Base-by-base conservation (phyloP, 2,329 filamentous ascomycete species). In the Botrytis galanthina region DNA sequence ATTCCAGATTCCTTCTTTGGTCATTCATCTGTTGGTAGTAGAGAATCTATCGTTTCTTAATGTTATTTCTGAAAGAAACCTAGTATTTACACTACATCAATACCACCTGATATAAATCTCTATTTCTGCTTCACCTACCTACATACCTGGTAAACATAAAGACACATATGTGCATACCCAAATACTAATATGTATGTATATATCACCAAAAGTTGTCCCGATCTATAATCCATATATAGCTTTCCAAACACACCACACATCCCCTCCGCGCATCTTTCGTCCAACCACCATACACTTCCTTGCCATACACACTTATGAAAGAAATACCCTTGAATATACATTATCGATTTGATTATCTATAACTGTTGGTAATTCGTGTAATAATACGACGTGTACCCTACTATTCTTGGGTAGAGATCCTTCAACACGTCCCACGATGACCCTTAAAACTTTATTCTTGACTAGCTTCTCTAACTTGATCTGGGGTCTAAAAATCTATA, bases 121-220 rank as follows among this genome's bases (percentile, higher is more conserved):
- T 18, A 29, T 29, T 16, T 18, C 51, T 54, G n/a, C n/a, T 8
- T 18, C 3, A 26, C 26, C 12, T 3, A 16, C 0, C 3, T 16
- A n/a, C 12, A n/a, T 54, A n/a, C 48, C 26, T 0, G 3, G 26
- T 14, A n/a, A 1, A 4, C 16, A 57, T n/a, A 54, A 1, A 51
- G 12, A 1, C 3, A 18, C 51, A 54, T 8, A 29, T 0, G 2
- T 16, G 8, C 14, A 16, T 16, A n/a, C 20, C 10, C n/a, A n/a
- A 9, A n/a, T 4, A 39, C 22, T 6, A 18, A 0, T 7, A 39
- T 8, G 22, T 39, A 14, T n/a, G 6, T n/a, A 39, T 39, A 61
- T 10, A 39, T 18, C 22, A 39, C 59, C n/a, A n/a, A n/a, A 35
- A 37, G 14, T n/a, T 18, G 39, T 12, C 32, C 32, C 22, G 1